A percentile compares a stretch with the other conserved stretches of the same genome.
phyloP scores from a whole-genome alignment of 1,139 yeast species.

The Scheffersomyces segobiensis region DNA sequence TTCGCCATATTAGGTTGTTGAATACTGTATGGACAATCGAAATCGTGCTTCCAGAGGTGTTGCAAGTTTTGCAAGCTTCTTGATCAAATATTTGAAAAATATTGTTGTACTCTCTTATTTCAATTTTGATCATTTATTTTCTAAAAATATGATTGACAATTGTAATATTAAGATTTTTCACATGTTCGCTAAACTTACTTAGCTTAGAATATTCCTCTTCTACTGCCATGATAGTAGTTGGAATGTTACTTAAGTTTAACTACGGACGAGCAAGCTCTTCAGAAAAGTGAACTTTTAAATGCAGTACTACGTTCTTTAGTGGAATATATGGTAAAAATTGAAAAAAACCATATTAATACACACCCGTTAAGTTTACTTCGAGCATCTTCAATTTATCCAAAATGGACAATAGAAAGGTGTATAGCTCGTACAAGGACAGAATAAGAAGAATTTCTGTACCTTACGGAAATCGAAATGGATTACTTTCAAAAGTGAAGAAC shows the following conservation, averaged over 20 bases:
- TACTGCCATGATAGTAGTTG: background rate
- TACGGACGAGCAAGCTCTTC: background rate
- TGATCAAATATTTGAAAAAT: background rate
- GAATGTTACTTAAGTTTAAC: background rate
- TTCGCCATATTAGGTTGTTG: background rate
- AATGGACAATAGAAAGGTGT: slow-evolving; percentile 50
- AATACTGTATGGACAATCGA: background rate
- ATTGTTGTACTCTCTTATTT: background rate
- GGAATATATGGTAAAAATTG: background rate
- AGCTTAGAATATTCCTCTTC: background rate
- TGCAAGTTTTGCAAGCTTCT: background rate
- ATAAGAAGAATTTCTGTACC: slow-evolving; percentile 21
- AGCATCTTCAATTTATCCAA: slow-evolving; percentile 12
- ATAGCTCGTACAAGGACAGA: slow-evolving; percentile 29
- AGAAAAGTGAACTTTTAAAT: too few relatives aligned
- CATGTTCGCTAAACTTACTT: background rate
- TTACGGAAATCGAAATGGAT: slow-evolving; percentile 19
- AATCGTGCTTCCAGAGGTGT: background rate
- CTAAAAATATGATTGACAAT: background rate
- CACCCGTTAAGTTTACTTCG: background rate
- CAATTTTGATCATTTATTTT: too few relatives aligned
- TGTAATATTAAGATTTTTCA: too few relatives aligned
- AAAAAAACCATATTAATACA: background rate
- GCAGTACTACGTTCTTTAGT: background rate
- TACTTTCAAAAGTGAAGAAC: slow-evolving; percentile 35